These are phyloP conservation scores for Senna siamea DNA, from an alignment of 306 rosid genomes.

Conservation along the genomic window DNA sequence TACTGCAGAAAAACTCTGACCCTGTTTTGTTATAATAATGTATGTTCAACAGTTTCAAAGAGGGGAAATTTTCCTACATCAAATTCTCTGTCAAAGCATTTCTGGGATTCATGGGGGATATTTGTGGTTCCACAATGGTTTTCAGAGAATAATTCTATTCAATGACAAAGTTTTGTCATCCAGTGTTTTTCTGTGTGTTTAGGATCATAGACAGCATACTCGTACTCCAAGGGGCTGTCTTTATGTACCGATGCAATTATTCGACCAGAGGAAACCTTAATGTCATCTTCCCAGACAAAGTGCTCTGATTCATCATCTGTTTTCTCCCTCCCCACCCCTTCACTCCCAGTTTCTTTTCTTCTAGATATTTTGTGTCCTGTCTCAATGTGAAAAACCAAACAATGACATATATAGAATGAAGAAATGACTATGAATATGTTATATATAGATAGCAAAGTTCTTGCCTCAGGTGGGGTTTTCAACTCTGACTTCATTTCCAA, in stretches of 20 bases:
- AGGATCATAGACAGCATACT: slow-evolving; percentile 76
- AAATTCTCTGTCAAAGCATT: slow-evolving; percentile 11
- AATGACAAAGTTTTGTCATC: too few relatives aligned
- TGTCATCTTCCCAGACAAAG: slow-evolving; percentile 76
- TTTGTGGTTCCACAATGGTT: slow-evolving; percentile 14
- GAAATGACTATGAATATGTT: too few relatives aligned
- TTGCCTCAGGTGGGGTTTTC: slow-evolving; percentile 61
- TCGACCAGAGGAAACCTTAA: slow-evolving; percentile 77
- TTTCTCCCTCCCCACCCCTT: slow-evolving; percentile 75
- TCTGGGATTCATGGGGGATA: neutral
- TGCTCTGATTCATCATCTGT: slow-evolving; percentile 83
- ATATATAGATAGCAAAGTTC: neutral
- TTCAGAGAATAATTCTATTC: neutral
- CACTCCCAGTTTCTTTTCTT: slow-evolving; percentile 67
- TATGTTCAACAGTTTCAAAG: slow-evolving; percentile 31
- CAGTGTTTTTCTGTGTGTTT: too few relatives aligned
- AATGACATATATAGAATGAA: neutral
- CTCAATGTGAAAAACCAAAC: neutral
- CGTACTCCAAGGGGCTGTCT: slow-evolving; percentile 75
- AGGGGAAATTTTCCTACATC: slow-evolving; percentile 30
- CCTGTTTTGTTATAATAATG: slow-evolving; percentile 34
- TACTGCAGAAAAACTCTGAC: slow-evolving; percentile 30
- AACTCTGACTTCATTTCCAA: slow-evolving; percentile 61
- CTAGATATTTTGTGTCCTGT: slow-evolving; percentile 66
- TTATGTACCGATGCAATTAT: slow-evolving; percentile 61